A percentile compares a stretch with the other conserved stretches of the same genome.
Evolutionary conservation across 2,329 filamentous ascomycete species (phyloP).

Genomic region (Diaporthe helianthi): DNA sequence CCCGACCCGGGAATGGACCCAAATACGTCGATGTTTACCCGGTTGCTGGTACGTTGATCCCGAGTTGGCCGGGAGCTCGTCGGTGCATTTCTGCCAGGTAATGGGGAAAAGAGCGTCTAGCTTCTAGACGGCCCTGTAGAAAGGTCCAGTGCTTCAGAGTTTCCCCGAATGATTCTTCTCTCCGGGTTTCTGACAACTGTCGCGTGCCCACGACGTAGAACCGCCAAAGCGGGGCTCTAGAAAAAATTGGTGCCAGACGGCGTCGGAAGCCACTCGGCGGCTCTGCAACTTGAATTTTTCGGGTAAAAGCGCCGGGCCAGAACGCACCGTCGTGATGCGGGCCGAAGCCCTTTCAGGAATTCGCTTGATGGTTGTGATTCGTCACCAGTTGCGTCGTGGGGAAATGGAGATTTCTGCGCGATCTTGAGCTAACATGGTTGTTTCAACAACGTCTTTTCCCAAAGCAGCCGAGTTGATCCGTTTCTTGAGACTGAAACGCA

Average conservation of each 20-base stretch:
- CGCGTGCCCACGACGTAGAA: background rate
- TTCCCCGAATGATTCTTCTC: background rate
- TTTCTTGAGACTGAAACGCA: background rate
- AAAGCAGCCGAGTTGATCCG: background rate
- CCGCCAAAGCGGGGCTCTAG: background rate
- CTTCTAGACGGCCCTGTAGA: background rate
- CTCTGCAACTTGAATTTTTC: conserved; percentile 2
- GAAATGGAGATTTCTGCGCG: background rate
- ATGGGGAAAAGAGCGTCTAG: background rate
- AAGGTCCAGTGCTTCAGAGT: background rate
- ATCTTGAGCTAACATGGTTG: background rate
- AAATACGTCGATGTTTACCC: background rate
- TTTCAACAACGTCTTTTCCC: conserved; percentile 6
- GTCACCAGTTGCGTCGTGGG: too few species aligned
- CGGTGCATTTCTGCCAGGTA: background rate
- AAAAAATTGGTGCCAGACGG: background rate
- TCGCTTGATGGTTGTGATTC: background rate
- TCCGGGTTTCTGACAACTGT: background rate
- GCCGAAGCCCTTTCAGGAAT: conserved; percentile 1
- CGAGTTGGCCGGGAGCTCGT: background rate
- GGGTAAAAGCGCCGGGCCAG: conserved; percentile 16
- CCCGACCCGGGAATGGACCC: background rate
- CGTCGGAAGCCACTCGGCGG: conserved; percentile 9
- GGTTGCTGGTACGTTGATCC: background rate
- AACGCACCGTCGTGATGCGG: background rate